phyloP scores from a whole-genome alignment of 805 yeast genomes.

The Yarrowia sp. region DNA sequence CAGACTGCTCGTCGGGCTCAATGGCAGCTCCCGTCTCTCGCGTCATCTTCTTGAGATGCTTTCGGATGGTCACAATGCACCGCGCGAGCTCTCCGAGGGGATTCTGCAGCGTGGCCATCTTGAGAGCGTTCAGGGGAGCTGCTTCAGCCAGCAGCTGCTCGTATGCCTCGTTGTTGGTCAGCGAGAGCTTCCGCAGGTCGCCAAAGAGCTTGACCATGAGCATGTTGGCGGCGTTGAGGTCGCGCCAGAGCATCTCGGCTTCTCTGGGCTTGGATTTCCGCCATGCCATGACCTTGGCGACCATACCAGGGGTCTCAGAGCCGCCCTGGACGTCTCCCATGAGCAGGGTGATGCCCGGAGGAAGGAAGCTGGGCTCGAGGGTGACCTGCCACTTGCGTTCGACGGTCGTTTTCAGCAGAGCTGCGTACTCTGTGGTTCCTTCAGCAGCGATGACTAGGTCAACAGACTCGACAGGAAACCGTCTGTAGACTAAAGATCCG shows the following conservation, averaged over 20 bases:
- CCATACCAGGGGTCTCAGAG: conserved; percentile 90
- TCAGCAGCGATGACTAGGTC: conserved; percentile 40
- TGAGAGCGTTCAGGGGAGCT: not conserved
- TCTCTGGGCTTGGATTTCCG: conserved; percentile 49
- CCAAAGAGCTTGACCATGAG: conserved; percentile 51
- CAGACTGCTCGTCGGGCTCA: conserved; percentile 79
- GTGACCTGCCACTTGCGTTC: conserved; percentile 56
- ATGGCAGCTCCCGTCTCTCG: conserved; percentile 72
- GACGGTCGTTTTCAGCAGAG: conserved; percentile 35
- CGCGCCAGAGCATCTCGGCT: conserved; percentile 52
- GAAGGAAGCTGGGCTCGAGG: conserved; percentile 58
- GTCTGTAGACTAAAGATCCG: conserved; percentile 79
- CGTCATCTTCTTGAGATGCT: conserved; percentile 59
- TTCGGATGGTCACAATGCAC: conserved; percentile 47
- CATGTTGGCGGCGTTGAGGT: conserved; percentile 59
- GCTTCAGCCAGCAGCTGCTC: conserved; percentile 28
- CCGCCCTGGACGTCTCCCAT: conserved; percentile 96
- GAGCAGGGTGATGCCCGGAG: conserved; percentile 62
- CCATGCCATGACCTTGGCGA: conserved; percentile 74
- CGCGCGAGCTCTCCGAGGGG: conserved; percentile 5
- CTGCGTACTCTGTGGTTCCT: conserved; percentile 35
- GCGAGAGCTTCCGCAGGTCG: conserved; percentile 41
- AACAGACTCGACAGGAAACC: conserved; percentile 63
- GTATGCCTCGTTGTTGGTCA: conserved; percentile 42
- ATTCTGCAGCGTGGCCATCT: not conserved